Base-by-base conservation (phyloP, 805 yeast species). In the Candida schatavii region DNA sequence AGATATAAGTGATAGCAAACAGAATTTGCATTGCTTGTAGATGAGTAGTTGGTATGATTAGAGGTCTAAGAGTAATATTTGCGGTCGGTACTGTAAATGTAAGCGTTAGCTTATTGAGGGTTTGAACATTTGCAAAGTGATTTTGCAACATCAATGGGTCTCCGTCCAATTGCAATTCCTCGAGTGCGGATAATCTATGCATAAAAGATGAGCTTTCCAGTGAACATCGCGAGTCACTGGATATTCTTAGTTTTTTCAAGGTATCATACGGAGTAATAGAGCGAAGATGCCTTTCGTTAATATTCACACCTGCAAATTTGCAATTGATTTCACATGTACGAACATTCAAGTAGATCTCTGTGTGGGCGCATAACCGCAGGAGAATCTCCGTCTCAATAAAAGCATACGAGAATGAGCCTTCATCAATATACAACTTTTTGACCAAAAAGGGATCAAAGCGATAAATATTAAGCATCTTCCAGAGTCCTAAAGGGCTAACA, bases 381-480 rank as follows among this genome's bases (percentile, higher is more conserved):
- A 40, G 18, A 17, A 29, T 26, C 26, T 19, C 15, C n/a, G 7
- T 27, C 15, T 21, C 39, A 26, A 19, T 33, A 18, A 33, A 33
- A 5, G 6, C 20, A 33, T 33, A 13, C 22, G 36, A 33, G 27
- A 15, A 31, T 15, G 35, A n/a, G 17, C 28, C 18, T 18, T 22
- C 26, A 7, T 34, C 34, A 10, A 41, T 36, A 5, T 21, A 19
- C 25, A 43, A 34, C 21, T 39, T 23, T 13, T 18, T 18, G 3
- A 43, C 21, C 4, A 43, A 28, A 22, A 15, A 14, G 3, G 36
- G 29, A 27, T 43, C 34, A 14, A 43, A 39, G 15, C 5, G 18
- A 19, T 43, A 27, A 20, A 39, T n/a, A 25, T 39, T 26, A 11
- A 43, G 9, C 13, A 39, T 14, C 19, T 43, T 43, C 37, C 40